A percentile compares a stretch with the other conserved stretches of the same genome.
These are phyloP conservation scores for Rickenella mellea DNA, from an alignment of 768 basidiomycete species.

Conservation along the genomic window DNA sequence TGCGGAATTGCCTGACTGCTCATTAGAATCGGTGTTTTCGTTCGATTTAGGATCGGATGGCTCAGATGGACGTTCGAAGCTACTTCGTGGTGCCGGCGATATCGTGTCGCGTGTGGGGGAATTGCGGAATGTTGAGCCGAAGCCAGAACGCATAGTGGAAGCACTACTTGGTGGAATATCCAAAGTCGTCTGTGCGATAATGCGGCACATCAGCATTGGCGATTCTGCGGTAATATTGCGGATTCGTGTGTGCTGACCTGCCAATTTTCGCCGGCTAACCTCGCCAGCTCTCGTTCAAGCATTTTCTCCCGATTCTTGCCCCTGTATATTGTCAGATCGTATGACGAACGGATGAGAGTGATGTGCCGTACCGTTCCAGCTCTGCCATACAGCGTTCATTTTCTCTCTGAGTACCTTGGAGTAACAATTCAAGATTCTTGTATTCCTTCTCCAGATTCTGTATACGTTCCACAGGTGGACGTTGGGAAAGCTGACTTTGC, in stretches of 20 bases:
- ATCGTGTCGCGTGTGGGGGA: not conserved
- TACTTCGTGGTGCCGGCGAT: not conserved
- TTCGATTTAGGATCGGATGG: no score
- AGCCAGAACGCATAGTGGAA: no score
- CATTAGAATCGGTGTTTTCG: not conserved
- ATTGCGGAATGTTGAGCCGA: no score
- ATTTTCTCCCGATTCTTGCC: conserved; percentile 64
- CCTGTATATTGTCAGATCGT: conserved; percentile 27
- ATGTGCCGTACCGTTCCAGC: conserved; percentile 50
- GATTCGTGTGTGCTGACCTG: conserved; percentile 35
- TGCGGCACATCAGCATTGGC: not conserved
- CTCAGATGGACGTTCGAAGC: no score
- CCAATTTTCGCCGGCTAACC: conserved; percentile 74
- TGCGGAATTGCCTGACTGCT: not conserved
- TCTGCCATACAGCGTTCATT: conserved; percentile 82
- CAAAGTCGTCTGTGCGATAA: conserved; percentile 2
- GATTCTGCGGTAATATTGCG: not conserved
- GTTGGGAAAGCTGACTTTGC: conserved; percentile 53
- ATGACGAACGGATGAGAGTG: not conserved
- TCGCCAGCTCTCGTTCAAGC: conserved; percentile 63
- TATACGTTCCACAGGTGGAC: conserved; percentile 60
- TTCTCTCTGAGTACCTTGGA: conserved; percentile 76
- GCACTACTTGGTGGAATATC: conserved; percentile 2
- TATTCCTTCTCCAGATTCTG: conserved; percentile 64
- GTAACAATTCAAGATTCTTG: conserved; percentile 62